Base-by-base conservation (phyloP, 2,329 filamentous ascomycete species). In the Fusarium bulbicola region DNA sequence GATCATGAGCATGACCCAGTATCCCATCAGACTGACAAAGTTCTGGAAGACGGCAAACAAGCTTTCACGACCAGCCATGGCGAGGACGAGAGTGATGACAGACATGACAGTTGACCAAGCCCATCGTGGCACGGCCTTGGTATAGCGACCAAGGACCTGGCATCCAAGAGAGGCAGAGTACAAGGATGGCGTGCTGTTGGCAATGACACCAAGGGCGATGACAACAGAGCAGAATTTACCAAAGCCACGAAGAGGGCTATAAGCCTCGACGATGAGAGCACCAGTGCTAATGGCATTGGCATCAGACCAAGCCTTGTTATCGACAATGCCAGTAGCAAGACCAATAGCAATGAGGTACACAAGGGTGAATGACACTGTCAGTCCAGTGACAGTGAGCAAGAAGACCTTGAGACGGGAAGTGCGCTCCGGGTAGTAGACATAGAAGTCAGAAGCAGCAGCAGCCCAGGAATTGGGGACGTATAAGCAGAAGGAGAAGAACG, bases 381-480 rank as follows among this genome's bases (percentile, higher is more conserved):
- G 85, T 15, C 93, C 93, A 30, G 84, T 79, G 80, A 91, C 93
- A 36, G 92, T 93, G 79, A 90, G 90, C 67, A 88, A 76, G 81
- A 95, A 95, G 68, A 95, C 85, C 68, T 90, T 90, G 46, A 80
- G 80, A 28, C 89, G 86, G 36, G 88, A 87, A 45, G 90, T 89
- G 30, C 82, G 85, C 6, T 86, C 84, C 0, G 92, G 92, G 76
- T 95, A 93, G 81, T 95, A 95, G 57, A 94, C 92, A 28, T 92
- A 94, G 80, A 95, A 95, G 78, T 95, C 93, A 14, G 92, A 91
- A 0, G 93, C 92, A 67, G 91, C 93, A 12, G 88, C 88, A 3
- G 91, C 90, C 93, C 93, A 96, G 1, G 79, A 80, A 42, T 80
- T 80, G 26, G 80, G 79, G 9, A 80, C 73, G 28, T 90, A 90